Evolutionary conservation across 2,329 filamentous ascomycete genomes (phyloP).

Genomic region (Westerdykella aurantiaca): DNA sequence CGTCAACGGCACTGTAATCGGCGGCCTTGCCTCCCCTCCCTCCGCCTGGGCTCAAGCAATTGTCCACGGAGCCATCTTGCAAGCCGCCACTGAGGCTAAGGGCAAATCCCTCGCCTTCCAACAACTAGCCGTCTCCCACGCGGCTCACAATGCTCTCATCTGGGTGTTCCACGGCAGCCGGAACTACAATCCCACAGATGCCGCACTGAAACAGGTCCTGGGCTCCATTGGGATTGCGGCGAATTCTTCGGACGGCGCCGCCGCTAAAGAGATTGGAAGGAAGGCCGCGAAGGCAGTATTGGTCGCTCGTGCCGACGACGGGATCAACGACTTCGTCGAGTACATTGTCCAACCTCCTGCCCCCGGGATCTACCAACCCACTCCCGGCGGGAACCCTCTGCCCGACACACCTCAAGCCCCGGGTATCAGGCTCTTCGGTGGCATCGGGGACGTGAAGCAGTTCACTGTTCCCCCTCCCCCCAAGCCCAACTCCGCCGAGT

Average conservation of each 20-base stretch:
- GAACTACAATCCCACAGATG: slow-evolving; percentile 18
- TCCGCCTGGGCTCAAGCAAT: slow-evolving; percentile 25
- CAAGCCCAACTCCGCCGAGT: slow-evolving; percentile 12
- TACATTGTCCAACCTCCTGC: slow-evolving; percentile 10
- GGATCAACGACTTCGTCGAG: slow-evolving; percentile 19
- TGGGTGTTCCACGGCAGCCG: slow-evolving; percentile 26
- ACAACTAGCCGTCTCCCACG: slow-evolving; percentile 25
- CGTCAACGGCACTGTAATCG: slow-evolving; percentile 19
- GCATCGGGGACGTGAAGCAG: slow-evolving; percentile 17
- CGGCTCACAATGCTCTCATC: slow-evolving; percentile 22
- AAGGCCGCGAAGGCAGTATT: slow-evolving; percentile 15
- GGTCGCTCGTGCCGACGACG: slow-evolving; percentile 17
- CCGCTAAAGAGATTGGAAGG: slow-evolving; percentile 14
- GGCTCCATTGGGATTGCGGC: slow-evolving; percentile 15
- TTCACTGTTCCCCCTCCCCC: slow-evolving; percentile 20
- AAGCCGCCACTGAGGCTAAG: slow-evolving; percentile 15
- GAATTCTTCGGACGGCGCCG: slow-evolving; percentile 10
- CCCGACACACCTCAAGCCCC: slow-evolving; percentile 25
- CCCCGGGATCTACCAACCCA: slow-evolving; percentile 21
- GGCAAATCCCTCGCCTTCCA: slow-evolving; percentile 19
- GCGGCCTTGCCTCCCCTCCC: slow-evolving; percentile 20
- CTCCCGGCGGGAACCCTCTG: slow-evolving; percentile 14
- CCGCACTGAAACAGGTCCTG: slow-evolving; percentile 13
- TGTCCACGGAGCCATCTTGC: slow-evolving; percentile 21
- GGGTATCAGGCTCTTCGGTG: slow-evolving; percentile 18